These are phyloP conservation scores for Candida glaebosa DNA, from an alignment of 805 yeast genomes.

Conservation along the genomic window DNA sequence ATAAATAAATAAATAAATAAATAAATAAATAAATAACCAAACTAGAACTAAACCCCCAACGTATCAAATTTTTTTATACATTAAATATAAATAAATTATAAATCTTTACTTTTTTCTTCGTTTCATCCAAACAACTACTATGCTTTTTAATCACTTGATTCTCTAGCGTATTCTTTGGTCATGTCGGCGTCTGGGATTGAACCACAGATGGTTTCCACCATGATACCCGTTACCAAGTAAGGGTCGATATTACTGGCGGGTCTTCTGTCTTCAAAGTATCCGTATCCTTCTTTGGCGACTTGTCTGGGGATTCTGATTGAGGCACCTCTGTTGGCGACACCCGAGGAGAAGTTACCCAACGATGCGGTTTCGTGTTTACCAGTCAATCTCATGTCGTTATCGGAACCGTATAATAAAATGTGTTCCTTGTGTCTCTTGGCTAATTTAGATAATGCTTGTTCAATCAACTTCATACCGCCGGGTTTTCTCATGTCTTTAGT, in stretches of 20 bases:
- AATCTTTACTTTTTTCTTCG: not conserved
- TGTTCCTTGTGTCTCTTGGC: slow-evolving; percentile 97
- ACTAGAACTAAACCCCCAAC: slow-evolving; percentile 6
- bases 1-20: slow-evolving; percentile 4
- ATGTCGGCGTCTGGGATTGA: slow-evolving; percentile 92
- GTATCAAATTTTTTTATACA: slow-evolving; percentile 1
- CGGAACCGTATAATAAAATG: slow-evolving; percentile 91
- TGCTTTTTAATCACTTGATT: slow-evolving; percentile 32
- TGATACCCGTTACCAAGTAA: slow-evolving; percentile 96
- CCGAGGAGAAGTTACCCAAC: slow-evolving; percentile 83
- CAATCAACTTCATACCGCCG: slow-evolving; percentile 96
- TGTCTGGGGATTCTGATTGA: slow-evolving; percentile 98
- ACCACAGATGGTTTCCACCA: slow-evolving; percentile 96
- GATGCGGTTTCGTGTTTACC: slow-evolving; percentile 99
- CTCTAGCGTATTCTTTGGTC: slow-evolving; percentile 86
- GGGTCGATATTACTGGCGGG: slow-evolving; percentile 99
- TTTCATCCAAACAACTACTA: not conserved
- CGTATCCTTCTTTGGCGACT: slow-evolving; percentile 96
- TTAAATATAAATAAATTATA: not conserved
- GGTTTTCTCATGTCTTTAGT: slow-evolving; percentile 86
- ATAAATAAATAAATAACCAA: slow-evolving; percentile 3
- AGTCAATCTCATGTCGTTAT: slow-evolving; percentile 92
- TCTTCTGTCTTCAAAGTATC: slow-evolving; percentile 99
- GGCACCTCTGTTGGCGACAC: slow-evolving; percentile 99
- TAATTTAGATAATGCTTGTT: slow-evolving; percentile 87